A percentile compares a stretch with the other conserved stretches of the same genome.
These are phyloP conservation scores for Solanum corneliomulleri DNA, from an alignment of 257 asterid genomes.

Conservation along the genomic window DNA sequence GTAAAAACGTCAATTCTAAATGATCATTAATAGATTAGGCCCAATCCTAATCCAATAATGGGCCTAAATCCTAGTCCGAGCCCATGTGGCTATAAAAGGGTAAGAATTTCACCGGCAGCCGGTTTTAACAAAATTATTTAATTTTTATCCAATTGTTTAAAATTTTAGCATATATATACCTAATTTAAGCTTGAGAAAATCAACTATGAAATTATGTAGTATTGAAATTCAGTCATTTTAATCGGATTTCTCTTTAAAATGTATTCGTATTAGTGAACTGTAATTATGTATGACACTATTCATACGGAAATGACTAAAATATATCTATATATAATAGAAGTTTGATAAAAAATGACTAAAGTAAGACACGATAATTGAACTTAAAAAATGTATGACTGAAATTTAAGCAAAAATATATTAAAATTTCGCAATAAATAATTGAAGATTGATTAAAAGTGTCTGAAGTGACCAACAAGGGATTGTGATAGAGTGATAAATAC, in stretches of 20 bases:
- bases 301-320: no score
- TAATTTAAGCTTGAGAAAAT: neutral
- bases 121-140: neutral
- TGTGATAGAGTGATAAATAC: no score
- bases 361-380: fast-evolving
- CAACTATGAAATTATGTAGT: neutral
- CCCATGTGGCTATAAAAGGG: neutral
- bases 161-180: neutral
- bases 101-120: neutral
- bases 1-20: no score
- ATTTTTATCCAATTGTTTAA: neutral
- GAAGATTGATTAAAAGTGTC: neutral
- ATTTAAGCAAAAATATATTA: no score
- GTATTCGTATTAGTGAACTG: neutral
- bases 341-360: no score
- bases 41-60: neutral
- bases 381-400: no score
- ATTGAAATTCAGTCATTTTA: neutral
- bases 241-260: neutral
- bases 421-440: no score
- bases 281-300: no score
- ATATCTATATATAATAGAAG: no score
- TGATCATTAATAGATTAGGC: no score
- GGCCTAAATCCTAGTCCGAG: neutral
- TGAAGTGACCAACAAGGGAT: neutral